Evolutionary conservation across 495 filamentous ascomycete genomes (phyloP).

Genomic region (Tetracladium marchalianum): DNA sequence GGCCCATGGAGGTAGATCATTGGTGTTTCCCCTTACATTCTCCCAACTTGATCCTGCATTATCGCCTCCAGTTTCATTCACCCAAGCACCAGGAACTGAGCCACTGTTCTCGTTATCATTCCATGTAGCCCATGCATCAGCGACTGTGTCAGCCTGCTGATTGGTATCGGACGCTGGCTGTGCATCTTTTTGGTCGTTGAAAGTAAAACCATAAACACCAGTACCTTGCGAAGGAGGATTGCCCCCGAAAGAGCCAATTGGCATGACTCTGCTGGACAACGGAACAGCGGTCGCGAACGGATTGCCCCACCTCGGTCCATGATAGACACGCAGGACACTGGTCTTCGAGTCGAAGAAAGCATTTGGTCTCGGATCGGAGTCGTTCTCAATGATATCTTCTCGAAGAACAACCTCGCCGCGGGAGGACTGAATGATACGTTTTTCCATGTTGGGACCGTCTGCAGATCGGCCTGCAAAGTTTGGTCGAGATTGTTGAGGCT

Average conservation of each 20-base stretch:
- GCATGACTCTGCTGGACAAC: slow-evolving; percentile 17
- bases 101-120: not conserved
- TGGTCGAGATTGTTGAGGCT: not conserved
- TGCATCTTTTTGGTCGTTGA: too few relatives aligned
- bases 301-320: slow-evolving; percentile 37
- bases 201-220: too few relatives aligned
- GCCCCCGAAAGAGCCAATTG: slow-evolving; percentile 12
- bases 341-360: slow-evolving; percentile 34
- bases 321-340: slow-evolving; percentile 35
- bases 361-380: slow-evolving; percentile 36
- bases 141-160: not conserved
- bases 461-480: not conserved
- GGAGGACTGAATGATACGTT: slow-evolving; percentile 25
- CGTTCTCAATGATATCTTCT: slow-evolving; percentile 31
- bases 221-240: too few relatives aligned
- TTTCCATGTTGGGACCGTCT: not conserved
- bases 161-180: not conserved
- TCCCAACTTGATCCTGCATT: not conserved
- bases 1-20: not conserved
- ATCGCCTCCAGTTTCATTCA: not conserved
- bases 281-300: slow-evolving; percentile 24
- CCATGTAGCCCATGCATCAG: not conserved
- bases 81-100: not conserved
- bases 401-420: slow-evolving; percentile 29
- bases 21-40: not conserved